These are phyloP conservation scores for Plasmodium sp. DNA, from an alignment of 169 alveolate species.

Conservation along the genomic window DNA sequence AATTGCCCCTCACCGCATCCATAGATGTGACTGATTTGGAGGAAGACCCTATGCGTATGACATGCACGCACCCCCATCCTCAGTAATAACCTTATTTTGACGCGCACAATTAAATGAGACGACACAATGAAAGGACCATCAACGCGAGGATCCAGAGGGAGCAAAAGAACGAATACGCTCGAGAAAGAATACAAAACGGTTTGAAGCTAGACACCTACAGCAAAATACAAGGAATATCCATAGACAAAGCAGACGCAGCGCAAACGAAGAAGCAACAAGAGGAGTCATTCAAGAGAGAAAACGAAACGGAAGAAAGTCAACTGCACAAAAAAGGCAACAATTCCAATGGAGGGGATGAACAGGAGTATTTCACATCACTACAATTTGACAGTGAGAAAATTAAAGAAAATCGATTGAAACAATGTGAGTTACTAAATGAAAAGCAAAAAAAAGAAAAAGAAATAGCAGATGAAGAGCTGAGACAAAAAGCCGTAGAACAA, in stretches of 20 bases:
- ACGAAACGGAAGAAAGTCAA: neutral
- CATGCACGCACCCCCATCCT: neutral
- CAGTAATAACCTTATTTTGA: neutral
- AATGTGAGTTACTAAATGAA: constrained; percentile 45
- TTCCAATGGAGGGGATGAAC: neutral
- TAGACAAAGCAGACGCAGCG: constrained; percentile 44
- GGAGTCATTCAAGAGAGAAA: neutral
- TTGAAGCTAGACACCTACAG: constrained; percentile 59
- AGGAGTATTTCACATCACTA: neutral
- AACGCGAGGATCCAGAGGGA: constrained; percentile 65
- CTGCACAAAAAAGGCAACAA: neutral
- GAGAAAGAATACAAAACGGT: constrained; percentile 49
- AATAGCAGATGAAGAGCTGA: constrained; percentile 1
- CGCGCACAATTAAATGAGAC: constrained; percentile 24
- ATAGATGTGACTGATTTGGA: neutral
- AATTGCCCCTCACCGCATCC: neutral
- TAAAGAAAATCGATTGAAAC: constrained; percentile 24
- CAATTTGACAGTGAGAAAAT: constrained; percentile 47
- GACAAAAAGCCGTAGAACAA: constrained; percentile 63
- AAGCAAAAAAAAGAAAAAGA: constrained; percentile 65
- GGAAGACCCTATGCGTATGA: neutral
- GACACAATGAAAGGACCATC: constrained; percentile 50
- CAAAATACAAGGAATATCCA: constrained; percentile 37
- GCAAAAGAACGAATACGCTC: constrained; percentile 66
- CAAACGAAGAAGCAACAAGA: constrained; percentile 40